Percentiles rank a stretch among this genome's conserved stretches.
Conservation (phyloP, 2,329 filamentous ascomycete species). For the Talaromyces albobiverticillius region DNA sequence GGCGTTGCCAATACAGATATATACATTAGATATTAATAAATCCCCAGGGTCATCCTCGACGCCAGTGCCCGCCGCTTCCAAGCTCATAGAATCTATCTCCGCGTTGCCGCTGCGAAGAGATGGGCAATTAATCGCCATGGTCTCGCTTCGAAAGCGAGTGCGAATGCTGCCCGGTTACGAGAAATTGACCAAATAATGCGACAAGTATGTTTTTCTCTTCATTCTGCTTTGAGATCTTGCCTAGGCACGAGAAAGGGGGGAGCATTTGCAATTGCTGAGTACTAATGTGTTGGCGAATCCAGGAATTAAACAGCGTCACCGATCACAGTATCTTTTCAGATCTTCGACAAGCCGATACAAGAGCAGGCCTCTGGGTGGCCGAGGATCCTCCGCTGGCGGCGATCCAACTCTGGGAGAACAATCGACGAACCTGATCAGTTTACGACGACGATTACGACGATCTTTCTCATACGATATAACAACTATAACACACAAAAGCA, state of each 20-base stretch:
- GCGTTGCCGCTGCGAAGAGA: conserved; percentile 55
- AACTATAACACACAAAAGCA: not conserved
- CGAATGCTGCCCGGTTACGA: conserved; percentile 48
- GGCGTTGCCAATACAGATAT: conserved; percentile 16
- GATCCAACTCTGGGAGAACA: conserved; percentile 47
- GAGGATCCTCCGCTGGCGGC: conserved; percentile 58
- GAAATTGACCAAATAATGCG: conserved; percentile 48
- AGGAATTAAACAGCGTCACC: conserved; percentile 59
- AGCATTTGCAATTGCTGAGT: no score
- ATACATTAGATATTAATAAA: conserved; percentile 10
- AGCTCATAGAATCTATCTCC: conserved; percentile 60
- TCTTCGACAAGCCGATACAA: conserved; percentile 53
- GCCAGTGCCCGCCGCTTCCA: conserved; percentile 59
- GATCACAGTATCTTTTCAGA: conserved; percentile 56
- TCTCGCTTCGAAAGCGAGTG: conserved; percentile 45
- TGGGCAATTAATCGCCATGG: conserved; percentile 56
- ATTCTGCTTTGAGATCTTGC: no score
- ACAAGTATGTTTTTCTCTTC: conserved; percentile 38
- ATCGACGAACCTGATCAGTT: conserved; percentile 27
- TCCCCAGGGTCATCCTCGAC: conserved; percentile 57
- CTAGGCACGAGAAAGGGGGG: no score
- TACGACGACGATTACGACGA: no score
- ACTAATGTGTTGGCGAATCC: not conserved
- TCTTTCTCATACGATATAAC: not conserved
- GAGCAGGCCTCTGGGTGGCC: conserved; percentile 59